Conservation (phyloP, 345 rosid genomes). For the Populus euphratica region DNA sequence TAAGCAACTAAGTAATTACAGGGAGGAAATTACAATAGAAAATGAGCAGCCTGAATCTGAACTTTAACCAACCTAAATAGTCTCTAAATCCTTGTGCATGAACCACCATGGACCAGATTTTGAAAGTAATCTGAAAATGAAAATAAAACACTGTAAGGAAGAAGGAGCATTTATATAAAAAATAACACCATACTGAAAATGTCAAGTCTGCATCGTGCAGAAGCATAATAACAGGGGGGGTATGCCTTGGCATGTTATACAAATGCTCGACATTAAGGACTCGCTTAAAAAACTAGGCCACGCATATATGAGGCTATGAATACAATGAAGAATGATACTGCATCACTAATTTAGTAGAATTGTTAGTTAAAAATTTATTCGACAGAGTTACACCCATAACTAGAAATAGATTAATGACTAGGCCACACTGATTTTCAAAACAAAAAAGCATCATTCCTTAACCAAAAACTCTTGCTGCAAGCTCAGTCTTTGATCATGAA, state of each 20-base stretch:
- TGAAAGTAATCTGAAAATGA: conserved; percentile 47
- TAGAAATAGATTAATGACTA: background rate
- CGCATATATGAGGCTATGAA: background rate
- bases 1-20: background rate
- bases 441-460: background rate
- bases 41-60: background rate
- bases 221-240: background rate
- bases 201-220: background rate
- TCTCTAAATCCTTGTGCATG: conserved; percentile 52
- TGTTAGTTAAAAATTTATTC: no score
- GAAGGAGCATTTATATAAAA: background rate
- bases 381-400: no score
- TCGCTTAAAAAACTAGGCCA: background rate
- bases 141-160: conserved; percentile 6
- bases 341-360: background rate
- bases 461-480: background rate
- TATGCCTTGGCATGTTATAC: background rate
- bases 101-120: conserved; percentile 96
- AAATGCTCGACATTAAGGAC: background rate
- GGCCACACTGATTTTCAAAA: background rate
- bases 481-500: background rate
- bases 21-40: background rate
- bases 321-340: background rate
- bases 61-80: conserved; percentile 30
- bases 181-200: background rate